Evolutionary conservation across 164 flowering plant species (phyloP).

Genomic region (Umbellularia californica): DNA sequence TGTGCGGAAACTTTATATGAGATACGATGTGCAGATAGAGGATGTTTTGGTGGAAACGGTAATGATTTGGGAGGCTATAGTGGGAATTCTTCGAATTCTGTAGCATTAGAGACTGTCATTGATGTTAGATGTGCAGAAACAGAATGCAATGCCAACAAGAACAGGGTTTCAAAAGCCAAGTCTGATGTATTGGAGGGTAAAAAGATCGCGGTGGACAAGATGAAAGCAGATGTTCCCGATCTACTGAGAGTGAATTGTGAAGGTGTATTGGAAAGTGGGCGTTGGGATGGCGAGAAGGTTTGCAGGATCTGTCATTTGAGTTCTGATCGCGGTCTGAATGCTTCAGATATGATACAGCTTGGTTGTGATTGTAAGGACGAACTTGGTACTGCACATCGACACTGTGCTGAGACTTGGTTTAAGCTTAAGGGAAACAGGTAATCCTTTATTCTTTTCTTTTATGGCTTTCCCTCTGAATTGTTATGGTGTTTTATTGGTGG

Average conservation of each 20-base stretch:
- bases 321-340: slow-evolving; percentile 36
- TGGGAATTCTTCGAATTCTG: slow-evolving; percentile 1
- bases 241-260: slow-evolving; percentile 7
- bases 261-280: slow-evolving; percentile 23
- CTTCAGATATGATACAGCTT: slow-evolving; percentile 48
- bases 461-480: too few relatives aligned
- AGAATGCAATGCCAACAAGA: too few relatives aligned
- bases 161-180: background rate
- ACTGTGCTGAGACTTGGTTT: slow-evolving; percentile 93
- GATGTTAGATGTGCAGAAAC: background rate
- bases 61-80: background rate
- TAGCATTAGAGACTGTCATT: slow-evolving; percentile 5
- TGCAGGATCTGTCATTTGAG: slow-evolving; percentile 87
- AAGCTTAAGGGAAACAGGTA: slow-evolving; percentile 87
- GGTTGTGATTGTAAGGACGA: slow-evolving; percentile 88
- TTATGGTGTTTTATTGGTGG: too few relatives aligned
- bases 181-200: slow-evolving; percentile 12
- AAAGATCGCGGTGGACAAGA: slow-evolving; percentile 18
- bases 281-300: slow-evolving; percentile 38
- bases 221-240: slow-evolving; percentile 16
- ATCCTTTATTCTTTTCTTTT: background rate
- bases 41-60: too few relatives aligned
- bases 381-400: slow-evolving; percentile 65
- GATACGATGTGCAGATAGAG: too few relatives aligned
- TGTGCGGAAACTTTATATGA: too few relatives aligned